Conservation (phyloP, 345 rosid species). For the Mangifera indica region DNA sequence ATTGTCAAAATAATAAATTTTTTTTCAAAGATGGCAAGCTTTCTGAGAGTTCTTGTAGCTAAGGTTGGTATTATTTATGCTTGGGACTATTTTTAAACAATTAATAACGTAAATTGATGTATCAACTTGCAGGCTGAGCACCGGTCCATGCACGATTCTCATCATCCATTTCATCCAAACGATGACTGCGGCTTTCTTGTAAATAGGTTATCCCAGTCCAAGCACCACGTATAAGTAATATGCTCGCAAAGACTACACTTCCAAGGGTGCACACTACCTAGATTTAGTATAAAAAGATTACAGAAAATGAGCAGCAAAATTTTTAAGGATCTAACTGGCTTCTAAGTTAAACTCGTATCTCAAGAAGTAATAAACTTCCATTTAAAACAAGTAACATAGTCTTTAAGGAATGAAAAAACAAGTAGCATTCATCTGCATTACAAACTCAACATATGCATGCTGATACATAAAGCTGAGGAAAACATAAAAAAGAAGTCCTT, state of each 20-base stretch:
- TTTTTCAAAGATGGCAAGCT: not conserved
- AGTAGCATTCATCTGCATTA: not conserved
- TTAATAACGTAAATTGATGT: not conserved
- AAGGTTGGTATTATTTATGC: not conserved
- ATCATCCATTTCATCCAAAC: conserved; percentile 31
- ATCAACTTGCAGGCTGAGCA: conserved; percentile 49
- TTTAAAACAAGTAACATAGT: not conserved
- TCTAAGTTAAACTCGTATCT: not conserved
- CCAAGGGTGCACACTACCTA: conserved; percentile 78
- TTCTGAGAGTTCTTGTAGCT: not conserved
- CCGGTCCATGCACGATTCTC: conserved; percentile 48
- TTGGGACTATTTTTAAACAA: not conserved
- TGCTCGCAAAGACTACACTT: conserved; percentile 59
- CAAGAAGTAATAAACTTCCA: not conserved
- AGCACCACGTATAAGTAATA: conserved; percentile 58
- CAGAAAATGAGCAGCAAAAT: conserved; percentile 8
- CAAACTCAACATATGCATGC: not conserved
- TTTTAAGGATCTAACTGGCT: not conserved
- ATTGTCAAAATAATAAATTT: not conserved
- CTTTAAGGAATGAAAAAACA: not conserved
- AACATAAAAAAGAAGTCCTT: not conserved
- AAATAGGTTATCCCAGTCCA: conserved; percentile 50
- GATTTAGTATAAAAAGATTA: not conserved
- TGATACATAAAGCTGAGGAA: not conserved
- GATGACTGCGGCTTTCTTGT: conserved; percentile 44